These are phyloP conservation scores for Fraxinus greggii DNA, from an alignment of 305 asterid species.

Conservation along the genomic window DNA sequence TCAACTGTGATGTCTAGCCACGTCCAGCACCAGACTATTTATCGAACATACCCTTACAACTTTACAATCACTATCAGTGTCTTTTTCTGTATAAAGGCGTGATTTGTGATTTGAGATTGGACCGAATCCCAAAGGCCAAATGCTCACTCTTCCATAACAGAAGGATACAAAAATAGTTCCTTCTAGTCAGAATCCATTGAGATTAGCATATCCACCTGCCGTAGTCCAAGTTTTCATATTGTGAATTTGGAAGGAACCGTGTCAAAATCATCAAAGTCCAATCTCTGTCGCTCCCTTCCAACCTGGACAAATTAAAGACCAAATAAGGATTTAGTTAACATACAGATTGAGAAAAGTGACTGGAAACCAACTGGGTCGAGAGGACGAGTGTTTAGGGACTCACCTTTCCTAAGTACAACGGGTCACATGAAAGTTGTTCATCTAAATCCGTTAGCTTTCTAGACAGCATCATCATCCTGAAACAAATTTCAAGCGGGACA, in stretches of 20 bases:
- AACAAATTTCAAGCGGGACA: constrained; percentile 23
- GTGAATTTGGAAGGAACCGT: constrained; percentile 73
- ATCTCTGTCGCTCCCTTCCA: constrained; percentile 87
- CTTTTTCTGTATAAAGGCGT: neutral
- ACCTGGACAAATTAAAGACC: constrained; percentile 38
- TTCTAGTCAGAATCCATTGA: neutral
- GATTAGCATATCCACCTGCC: neutral
- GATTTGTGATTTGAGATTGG: neutral
- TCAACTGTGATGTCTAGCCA: neutral
- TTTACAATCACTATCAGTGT: neutral
- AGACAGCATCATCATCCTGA: constrained; percentile 83
- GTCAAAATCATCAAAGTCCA: constrained; percentile 88
- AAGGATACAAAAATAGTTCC: neutral
- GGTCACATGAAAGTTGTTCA: constrained; percentile 75
- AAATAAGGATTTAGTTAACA: neutral
- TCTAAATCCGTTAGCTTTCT: constrained; percentile 75
- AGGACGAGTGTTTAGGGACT: neutral
- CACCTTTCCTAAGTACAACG: constrained; percentile 79
- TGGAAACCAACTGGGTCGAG: neutral
- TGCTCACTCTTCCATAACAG: neutral
- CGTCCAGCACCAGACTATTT: neutral
- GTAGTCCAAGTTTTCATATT: constrained; percentile 35
- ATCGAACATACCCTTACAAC: neutral
- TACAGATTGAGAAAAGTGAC: neutral
- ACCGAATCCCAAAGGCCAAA: neutral